Evolutionary conservation across 306 rosid species (phyloP).

Genomic region (Quercus parvula): DNA sequence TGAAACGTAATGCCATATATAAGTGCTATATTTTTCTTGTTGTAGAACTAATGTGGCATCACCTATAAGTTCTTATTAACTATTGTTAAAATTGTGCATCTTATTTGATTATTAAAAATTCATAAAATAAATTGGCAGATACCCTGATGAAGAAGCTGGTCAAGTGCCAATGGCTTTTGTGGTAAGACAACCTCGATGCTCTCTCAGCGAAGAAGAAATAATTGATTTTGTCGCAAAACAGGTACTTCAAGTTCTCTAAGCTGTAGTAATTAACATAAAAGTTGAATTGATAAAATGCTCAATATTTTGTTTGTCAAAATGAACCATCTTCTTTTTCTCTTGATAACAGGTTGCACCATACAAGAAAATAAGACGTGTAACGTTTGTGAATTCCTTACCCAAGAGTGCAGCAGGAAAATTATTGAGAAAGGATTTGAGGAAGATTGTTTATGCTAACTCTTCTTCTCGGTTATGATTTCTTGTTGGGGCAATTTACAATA

Average conservation of each 20-base stretch:
- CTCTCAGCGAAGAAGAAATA: not conserved
- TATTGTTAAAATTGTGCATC: no score
- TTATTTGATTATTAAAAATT: not conserved
- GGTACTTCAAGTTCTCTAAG: not conserved
- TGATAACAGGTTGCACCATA: conserved; percentile 17
- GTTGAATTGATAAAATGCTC: no score
- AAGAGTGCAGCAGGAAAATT: conserved; percentile 22
- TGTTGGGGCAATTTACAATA: not conserved
- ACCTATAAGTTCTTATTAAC: not conserved
- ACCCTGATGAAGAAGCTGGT: conserved; percentile 27
- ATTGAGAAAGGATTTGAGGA: conserved; percentile 17
- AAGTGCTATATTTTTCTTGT: no score
- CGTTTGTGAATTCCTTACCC: conserved; percentile 26
- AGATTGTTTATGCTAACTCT: not conserved
- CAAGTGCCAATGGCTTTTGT: conserved; percentile 21
- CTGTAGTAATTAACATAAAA: no score
- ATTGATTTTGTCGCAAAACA: conserved; percentile 12
- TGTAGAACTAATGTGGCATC: not conserved
- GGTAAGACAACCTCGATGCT: conserved; percentile 7
- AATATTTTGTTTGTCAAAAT: no score
- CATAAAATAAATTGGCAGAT: not conserved
- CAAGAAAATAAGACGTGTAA: conserved; percentile 18
- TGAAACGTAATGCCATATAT: not conserved
- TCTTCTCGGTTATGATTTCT: no score
- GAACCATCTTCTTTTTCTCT: no score